Evolutionary conservation across 176 grass and related monocot genomes (phyloP), one percentile per base, ranked within the genome.

Genomic region (Zea luxurians): DNA sequence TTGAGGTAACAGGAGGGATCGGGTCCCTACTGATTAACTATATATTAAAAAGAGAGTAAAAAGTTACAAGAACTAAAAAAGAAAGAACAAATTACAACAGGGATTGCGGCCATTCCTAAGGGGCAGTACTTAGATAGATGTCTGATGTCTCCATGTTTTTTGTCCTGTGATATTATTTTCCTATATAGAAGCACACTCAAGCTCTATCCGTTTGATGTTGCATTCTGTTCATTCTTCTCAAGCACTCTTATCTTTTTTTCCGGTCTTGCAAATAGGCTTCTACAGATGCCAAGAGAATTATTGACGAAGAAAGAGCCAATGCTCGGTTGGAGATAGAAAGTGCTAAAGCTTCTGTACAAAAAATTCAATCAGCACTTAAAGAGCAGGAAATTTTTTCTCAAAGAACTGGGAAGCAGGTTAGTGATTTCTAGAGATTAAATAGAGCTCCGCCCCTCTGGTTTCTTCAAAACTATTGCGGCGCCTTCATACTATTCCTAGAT

Each of bases 291-390:
- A 84, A 83, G 82, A 88, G 71, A 81, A 75, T 92, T 75, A 82
- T 92, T 75, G 90, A 96, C 13, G 90, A 96, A 82, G 93, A 96
- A 92, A 87, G 93, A 77, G 76, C 76, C 41, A 87, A 86, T 83
- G 85, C 90, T 67, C 76, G 61, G 55, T 47, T 44, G 4, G 87
- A 96, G 66, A 90, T 90, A 81, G 87, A 90, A 81, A 86, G 57
- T 83, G 90, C 93, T 17, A 92, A 70, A 88, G 79, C 59, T 73
- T 76, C 85, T 68, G 61, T 76, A 17, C 83, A 86, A 46, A 92
- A 82, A 96, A 90, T 96, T 79, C 47, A 86, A 42, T 35, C 86
- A 76, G 83, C 80, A 80, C 57, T 96, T 92, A 48, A 92, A 80
- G 85, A 96, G 68, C 79, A 92, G 4, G 85, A 96, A 80, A 82